These are phyloP conservation scores for Carex myosuroides DNA, from an alignment of 176 grass and related monocot genomes.

Conservation along the genomic window DNA sequence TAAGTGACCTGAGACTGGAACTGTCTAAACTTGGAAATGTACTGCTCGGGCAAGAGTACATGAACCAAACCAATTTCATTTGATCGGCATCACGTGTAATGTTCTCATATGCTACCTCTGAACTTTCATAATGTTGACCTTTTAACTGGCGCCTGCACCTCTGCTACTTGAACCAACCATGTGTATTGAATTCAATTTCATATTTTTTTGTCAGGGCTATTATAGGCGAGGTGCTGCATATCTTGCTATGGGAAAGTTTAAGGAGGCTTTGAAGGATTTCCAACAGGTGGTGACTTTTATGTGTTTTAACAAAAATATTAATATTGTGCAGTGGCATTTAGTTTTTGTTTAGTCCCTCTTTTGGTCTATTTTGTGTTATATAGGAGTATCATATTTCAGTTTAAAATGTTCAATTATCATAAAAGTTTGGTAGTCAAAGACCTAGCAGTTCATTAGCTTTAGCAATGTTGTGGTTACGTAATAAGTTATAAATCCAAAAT, in stretches of 20 bases:
- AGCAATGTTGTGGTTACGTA: not conserved
- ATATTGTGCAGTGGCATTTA: not conserved
- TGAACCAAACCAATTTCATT: not conserved
- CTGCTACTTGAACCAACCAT: not conserved
- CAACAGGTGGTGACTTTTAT: slow-evolving; percentile 49
- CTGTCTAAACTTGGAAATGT: not conserved
- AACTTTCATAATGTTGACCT: slow-evolving; percentile 1
- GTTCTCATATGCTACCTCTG: not conserved
- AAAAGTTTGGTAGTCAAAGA: not conserved
- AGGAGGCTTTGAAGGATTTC: slow-evolving; percentile 94
- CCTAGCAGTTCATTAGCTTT: not conserved
- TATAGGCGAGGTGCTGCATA: slow-evolving; percentile 72
- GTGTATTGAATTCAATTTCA: slow-evolving; percentile 5
- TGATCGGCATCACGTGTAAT: not conserved
- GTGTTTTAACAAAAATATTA: not conserved
- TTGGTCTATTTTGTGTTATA: not conserved
- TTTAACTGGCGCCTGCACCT: not conserved
- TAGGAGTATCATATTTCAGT: not conserved
- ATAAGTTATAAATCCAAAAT: not conserved
- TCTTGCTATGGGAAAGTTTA: slow-evolving; percentile 97
- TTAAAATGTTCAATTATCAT: not conserved
- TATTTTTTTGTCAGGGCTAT: slow-evolving; percentile 46
- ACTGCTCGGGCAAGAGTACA: not conserved
- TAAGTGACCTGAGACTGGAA: not conserved
- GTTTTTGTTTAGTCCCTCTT: not conserved